Conservation (phyloP, 495 filamentous ascomycete genomes). For the Lepraria neglecta region DNA sequence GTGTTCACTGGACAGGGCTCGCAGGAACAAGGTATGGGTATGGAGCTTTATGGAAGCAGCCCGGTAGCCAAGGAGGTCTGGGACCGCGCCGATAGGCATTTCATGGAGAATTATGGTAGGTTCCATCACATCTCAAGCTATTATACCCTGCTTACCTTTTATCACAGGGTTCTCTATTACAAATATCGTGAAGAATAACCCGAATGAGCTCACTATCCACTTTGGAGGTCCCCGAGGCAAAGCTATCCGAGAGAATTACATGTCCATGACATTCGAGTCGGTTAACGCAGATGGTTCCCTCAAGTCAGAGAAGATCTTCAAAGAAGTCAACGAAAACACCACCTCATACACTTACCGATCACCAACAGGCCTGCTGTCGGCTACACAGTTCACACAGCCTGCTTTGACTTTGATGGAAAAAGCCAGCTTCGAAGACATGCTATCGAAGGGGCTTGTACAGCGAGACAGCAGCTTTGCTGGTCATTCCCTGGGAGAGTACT, state of each 20-base stretch:
- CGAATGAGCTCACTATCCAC: slow-evolving; percentile 96
- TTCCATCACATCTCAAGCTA: slow-evolving; percentile 28
- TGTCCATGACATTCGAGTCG: slow-evolving; percentile 99
- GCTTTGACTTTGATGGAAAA: slow-evolving; percentile 99
- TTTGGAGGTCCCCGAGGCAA: slow-evolving; percentile 96
- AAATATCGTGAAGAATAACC: slow-evolving; percentile 99
- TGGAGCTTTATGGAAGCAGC: slow-evolving; percentile 94
- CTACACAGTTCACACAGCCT: slow-evolving; percentile 97
- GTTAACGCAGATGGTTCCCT: slow-evolving; percentile 82
- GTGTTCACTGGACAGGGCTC: slow-evolving; percentile 98
- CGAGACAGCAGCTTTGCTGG: slow-evolving; percentile 94
- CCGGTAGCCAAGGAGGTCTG: slow-evolving; percentile 93
- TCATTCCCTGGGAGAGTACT: slow-evolving; percentile 98
- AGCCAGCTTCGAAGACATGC: slow-evolving; percentile 98
- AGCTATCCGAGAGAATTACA: slow-evolving; percentile 96
- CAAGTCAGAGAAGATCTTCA: slow-evolving; percentile 99
- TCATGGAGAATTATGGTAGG: slow-evolving; percentile 93
- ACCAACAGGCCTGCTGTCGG: slow-evolving; percentile 89
- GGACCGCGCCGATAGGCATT: slow-evolving; percentile 96
- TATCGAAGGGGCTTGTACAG: slow-evolving; percentile 89
- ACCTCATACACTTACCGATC: slow-evolving; percentile 95
- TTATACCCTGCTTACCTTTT: neutral
- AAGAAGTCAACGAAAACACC: slow-evolving; percentile 85
- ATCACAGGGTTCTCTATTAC: slow-evolving; percentile 79
- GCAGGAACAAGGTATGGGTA: slow-evolving; percentile 99